Base-by-base conservation (phyloP, 2,329 filamentous ascomycete genomes). In the Byssothecium circinans region DNA sequence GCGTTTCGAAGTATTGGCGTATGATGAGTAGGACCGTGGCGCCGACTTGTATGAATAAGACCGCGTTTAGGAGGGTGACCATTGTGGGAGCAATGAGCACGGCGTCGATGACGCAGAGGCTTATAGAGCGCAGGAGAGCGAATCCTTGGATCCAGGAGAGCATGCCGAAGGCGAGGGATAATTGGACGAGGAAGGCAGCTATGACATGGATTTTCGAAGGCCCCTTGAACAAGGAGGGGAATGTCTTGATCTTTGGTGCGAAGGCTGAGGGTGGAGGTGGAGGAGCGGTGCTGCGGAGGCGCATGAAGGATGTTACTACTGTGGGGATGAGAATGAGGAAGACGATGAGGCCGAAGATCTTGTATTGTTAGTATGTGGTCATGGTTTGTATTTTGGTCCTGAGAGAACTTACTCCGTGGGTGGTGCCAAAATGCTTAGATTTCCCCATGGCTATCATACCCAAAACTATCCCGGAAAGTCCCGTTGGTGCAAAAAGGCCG, bases 371-470 rank as follows among this genome's bases (percentile, higher is more conserved):
- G 17, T 12, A 19, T 22, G 6, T 20, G n/a, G n/a, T n/a, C n/a
- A n/a, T n/a, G n/a, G n/a, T n/a, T n/a, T n/a, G n/a, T n/a, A n/a
- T n/a, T n/a, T n/a, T n/a, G n/a, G n/a, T n/a, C n/a, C n/a, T n/a
- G n/a, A n/a, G n/a, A n/a, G n/a, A n/a, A 45, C 57, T 36, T 57
- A 64, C 62, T 3, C 60, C 56, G 46, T 67, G 63, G 1, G 43
- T n/a, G 12, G 57, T 53, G 2, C 47, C 49, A 41, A 67, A 64
- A 48, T 67, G 63, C 14, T 41, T 25, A 1, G 60, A 53, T 19
- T 52, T 60, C 2, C 63, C 62, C 52, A 62, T 63, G 2, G 60
- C 63, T 4, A 56, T 52, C 6, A 67, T 58, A 3, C 63, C 63
- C 5, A 64, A 40, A 7, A 57, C 32, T 18, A 63, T 56, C 1